phyloP scores from a whole-genome alignment of 164 flowering plant genomes.

The Houttuynia cordata region DNA sequence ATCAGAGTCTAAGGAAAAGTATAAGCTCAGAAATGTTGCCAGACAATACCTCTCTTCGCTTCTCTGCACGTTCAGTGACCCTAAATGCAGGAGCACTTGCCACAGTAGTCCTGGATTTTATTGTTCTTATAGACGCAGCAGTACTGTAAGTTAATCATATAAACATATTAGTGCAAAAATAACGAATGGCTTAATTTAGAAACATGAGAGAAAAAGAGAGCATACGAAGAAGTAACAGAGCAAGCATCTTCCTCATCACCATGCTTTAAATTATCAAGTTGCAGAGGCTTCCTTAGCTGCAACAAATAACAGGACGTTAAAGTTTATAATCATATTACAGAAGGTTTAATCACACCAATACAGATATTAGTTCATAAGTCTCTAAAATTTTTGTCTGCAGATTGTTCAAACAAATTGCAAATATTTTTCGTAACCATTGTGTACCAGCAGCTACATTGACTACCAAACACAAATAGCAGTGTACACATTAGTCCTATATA shows the following conservation, averaged over 20 bases:
- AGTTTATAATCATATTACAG: neutral
- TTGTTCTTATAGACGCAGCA: conserved; percentile 37
- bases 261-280: conserved; percentile 41
- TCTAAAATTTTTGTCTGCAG: neutral
- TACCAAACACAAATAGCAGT: neutral
- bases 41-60: conserved; percentile 36
- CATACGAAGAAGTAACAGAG: conserved; percentile 91
- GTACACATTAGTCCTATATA: neutral
- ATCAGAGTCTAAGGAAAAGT: too few relatives aligned
- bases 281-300: conserved; percentile 38
- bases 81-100: conserved; percentile 68
- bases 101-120: conserved; percentile 39
- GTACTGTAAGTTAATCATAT: conserved; percentile 16
- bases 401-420: too few relatives aligned
- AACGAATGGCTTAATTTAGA: neutral
- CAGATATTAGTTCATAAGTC: too few relatives aligned
- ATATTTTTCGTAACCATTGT: too few relatives aligned
- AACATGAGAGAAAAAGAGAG: conserved; percentile 13
- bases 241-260: conserved; percentile 71
- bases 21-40: neutral
- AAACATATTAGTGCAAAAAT: neutral
- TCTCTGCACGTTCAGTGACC: conserved; percentile 65
- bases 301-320: neutral
- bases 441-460: neutral
- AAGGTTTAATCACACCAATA: neutral